These are phyloP conservation scores for Russula sp. DNA, from an alignment of 768 basidiomycete species.

Conservation along the genomic window DNA sequence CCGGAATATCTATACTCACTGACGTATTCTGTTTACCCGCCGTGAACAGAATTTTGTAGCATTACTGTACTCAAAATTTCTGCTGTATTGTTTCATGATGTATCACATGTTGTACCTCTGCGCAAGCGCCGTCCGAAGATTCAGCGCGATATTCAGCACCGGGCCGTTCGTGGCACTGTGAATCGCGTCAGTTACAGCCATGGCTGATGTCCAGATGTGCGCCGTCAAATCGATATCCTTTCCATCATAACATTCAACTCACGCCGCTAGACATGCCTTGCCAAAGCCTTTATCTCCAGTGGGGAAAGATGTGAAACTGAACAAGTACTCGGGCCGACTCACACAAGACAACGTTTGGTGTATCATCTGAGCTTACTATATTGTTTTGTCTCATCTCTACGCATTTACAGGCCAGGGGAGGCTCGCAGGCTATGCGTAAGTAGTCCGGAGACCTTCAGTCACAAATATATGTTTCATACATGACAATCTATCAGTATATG, in stretches of 20 bases:
- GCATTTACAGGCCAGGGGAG: constrained; percentile 52
- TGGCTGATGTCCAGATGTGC: constrained; percentile 29
- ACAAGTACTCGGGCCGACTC: constrained; percentile 69
- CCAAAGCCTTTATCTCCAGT: constrained; percentile 38
- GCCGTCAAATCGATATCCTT: not conserved
- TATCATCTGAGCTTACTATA: not conserved
- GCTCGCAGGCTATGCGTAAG: constrained; percentile 85
- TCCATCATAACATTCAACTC: not conserved
- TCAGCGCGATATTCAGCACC: not conserved
- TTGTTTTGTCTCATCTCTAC: constrained; percentile 3
- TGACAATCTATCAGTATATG: constrained; percentile 55
- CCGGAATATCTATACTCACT: not conserved
- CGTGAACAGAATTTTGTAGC: not conserved
- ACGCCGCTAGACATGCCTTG: constrained; percentile 41
- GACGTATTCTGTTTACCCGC: not conserved
- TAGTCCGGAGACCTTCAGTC: constrained; percentile 17
- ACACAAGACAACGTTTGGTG: constrained; percentile 70
- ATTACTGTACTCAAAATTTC: not conserved
- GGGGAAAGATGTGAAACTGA: constrained; percentile 49
- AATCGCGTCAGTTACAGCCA: not conserved
- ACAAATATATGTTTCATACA: constrained; percentile 1
- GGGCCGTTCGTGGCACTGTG: not conserved
- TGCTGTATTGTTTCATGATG: not conserved
- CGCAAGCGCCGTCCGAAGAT: too few relatives aligned
- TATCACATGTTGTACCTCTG: not conserved